Conservation (phyloP, 106 monocot species). For the Xerophyta viscosa region DNA sequence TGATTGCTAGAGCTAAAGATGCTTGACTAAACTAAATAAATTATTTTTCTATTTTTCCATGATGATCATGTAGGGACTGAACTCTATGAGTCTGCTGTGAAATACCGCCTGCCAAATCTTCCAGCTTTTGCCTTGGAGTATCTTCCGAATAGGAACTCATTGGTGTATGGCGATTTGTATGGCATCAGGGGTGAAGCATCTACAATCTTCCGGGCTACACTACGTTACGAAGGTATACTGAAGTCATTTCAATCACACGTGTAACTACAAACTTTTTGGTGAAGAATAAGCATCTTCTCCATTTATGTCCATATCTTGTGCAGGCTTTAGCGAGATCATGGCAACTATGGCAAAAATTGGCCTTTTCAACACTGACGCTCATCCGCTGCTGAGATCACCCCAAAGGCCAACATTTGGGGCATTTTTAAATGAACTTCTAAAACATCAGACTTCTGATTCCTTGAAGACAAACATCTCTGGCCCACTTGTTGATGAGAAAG, state of each 20-base stretch:
- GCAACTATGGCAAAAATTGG: conserved; percentile 76
- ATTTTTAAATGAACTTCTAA: conserved; percentile 61
- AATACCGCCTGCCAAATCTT: conserved; percentile 61
- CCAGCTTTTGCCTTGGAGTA: conserved; percentile 95
- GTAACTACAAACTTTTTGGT: too few species aligned
- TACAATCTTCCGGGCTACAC: conserved; percentile 84
- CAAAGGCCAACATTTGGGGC: conserved; percentile 44
- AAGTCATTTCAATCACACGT: too few species aligned
- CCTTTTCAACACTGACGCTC: conserved; percentile 53
- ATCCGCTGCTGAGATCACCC: conserved; percentile 50
- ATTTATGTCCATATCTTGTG: conserved; percentile 1
- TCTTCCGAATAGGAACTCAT: conserved; percentile 88
- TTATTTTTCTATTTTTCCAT: too few species aligned
- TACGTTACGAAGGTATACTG: conserved; percentile 80
- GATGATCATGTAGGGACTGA: conserved; percentile 37
- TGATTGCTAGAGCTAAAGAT: too few species aligned
- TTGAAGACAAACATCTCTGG: not conserved
- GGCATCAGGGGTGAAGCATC: conserved; percentile 78
- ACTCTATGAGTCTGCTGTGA: conserved; percentile 71
- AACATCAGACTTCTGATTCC: not conserved
- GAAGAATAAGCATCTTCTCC: too few species aligned
- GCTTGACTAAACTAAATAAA: too few species aligned
- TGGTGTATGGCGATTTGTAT: conserved; percentile 87
- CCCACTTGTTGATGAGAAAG: conserved; percentile 28
- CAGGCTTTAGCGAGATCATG: conserved; percentile 96